Conservation (phyloP, 352 stramenopile genomes). For the Phytophthora melonis region DNA sequence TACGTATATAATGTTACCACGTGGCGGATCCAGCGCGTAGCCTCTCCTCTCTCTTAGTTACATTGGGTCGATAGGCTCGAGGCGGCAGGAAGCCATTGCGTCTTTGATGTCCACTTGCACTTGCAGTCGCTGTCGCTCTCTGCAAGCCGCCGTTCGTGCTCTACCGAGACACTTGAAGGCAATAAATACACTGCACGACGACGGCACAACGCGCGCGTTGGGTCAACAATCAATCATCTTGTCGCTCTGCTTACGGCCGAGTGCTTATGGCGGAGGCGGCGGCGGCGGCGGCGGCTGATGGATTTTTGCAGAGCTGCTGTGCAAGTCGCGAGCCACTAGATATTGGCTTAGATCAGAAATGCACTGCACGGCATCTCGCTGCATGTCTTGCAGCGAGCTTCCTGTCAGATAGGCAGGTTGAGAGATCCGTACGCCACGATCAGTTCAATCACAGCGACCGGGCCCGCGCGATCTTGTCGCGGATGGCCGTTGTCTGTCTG, state of each 20-base stretch:
- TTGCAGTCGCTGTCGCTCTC: slow-evolving; percentile 41
- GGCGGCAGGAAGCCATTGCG: background rate
- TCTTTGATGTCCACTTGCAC: slow-evolving; percentile 13
- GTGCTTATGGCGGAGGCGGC: slow-evolving; percentile 2
- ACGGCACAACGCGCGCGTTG: slow-evolving; percentile 14
- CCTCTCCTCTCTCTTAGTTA: too few species aligned
- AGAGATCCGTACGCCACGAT: slow-evolving; percentile 37
- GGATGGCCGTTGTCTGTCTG: slow-evolving; percentile 19
- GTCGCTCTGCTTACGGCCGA: slow-evolving; percentile 22
- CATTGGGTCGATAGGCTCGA: background rate
- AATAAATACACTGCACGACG: slow-evolving; percentile 15
- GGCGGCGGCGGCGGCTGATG: slow-evolving; percentile 16
- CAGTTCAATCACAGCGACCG: slow-evolving; percentile 23
- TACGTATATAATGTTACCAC: too few species aligned
- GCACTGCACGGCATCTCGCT: too few species aligned
- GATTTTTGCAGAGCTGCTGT: slow-evolving; percentile 41
- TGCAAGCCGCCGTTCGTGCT: slow-evolving; percentile 21
- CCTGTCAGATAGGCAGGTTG: slow-evolving; percentile 32
- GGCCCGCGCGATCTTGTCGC: slow-evolving; percentile 21
- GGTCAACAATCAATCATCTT: slow-evolving; percentile 24
- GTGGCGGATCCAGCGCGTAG: too few species aligned
- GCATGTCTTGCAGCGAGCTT: slow-evolving; percentile 25
- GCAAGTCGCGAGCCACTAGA: slow-evolving; percentile 24
- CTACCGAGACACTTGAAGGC: slow-evolving; percentile 27
- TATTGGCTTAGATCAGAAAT: slow-evolving; percentile 15